A percentile compares a stretch with the other conserved stretches of the same genome.
These are phyloP conservation scores for Aspergillus uvarum DNA, from an alignment of 2,329 filamentous ascomycete genomes.

Conservation along the genomic window DNA sequence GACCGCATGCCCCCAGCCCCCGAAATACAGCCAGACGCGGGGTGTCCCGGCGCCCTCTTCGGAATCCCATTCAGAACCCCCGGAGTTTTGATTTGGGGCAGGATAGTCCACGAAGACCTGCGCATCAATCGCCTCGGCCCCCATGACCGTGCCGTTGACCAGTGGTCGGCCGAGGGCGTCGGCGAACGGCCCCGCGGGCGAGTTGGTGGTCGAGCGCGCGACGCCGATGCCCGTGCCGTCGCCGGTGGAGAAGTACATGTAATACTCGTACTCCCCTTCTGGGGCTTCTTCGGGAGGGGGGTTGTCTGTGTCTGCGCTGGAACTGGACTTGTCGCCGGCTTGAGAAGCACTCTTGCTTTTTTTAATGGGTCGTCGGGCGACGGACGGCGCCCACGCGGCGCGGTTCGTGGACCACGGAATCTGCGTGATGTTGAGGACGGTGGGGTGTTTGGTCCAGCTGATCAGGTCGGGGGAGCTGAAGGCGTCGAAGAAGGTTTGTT, in stretches of 20 bases:
- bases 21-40: conserved; percentile 48
- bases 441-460: conserved; percentile 50
- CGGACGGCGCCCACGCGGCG: conserved; percentile 52
- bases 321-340: too few species aligned
- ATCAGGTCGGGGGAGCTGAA: conserved; percentile 53
- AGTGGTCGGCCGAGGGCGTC: conserved; percentile 46
- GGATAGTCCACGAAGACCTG: conserved; percentile 43
- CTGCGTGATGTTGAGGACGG: conserved; percentile 43
- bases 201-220: conserved; percentile 32
- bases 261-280: conserved; percentile 39
- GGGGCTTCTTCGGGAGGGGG: not conserved
- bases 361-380: conserved; percentile 26
- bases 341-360: too few species aligned
- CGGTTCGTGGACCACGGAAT: conserved; percentile 47
- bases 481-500: conserved; percentile 53
- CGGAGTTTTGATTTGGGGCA: too few species aligned
- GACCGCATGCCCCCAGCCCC: conserved; percentile 45
- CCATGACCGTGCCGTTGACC: conserved; percentile 47
- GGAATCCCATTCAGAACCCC: too few species aligned
- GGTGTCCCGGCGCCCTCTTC: too few species aligned
- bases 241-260: conserved; percentile 54
- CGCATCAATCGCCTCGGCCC: conserved; percentile 52
- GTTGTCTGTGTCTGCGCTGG: not conserved
- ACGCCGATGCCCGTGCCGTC: conserved; percentile 50
- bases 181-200: conserved; percentile 42